Evolutionary conservation across 2,329 filamentous ascomycete species (phyloP).

Genomic region (Trichophaea hybrida): DNA sequence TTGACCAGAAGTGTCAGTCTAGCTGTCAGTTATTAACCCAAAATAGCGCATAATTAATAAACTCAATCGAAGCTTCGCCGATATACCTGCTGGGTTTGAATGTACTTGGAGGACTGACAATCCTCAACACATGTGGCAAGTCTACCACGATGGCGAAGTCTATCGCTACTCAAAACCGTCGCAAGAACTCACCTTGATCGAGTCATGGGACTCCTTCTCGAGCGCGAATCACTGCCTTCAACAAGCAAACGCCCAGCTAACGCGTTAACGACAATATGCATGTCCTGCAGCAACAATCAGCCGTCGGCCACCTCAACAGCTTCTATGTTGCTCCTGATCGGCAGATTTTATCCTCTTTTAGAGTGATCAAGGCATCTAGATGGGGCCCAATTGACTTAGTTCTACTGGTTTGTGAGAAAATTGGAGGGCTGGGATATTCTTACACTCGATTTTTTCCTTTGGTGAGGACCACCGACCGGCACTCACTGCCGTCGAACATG

Average conservation of each 20-base stretch:
- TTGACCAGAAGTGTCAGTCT: background rate
- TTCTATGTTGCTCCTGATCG: background rate
- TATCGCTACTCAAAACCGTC: background rate
- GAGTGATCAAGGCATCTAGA: background rate
- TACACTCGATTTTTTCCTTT: background rate
- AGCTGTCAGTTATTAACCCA: background rate
- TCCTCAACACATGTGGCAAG: background rate
- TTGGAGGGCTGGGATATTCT: background rate
- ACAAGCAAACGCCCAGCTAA: background rate
- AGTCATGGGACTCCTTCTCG: background rate
- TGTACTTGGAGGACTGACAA: background rate
- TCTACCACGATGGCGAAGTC: constrained; percentile 1
- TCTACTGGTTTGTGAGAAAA: background rate
- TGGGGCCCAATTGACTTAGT: background rate
- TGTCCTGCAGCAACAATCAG: background rate
- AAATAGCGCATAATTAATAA: background rate
- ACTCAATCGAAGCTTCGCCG: background rate
- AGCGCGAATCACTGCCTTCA: background rate
- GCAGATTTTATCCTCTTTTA: background rate
- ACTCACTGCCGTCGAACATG: background rate
- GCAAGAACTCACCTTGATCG: background rate
- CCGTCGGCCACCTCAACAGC: background rate
- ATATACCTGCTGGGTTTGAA: background rate
- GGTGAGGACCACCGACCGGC: background rate
- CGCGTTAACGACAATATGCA: background rate